Evolutionary conservation across 345 rosid species (phyloP), one percentile per base, ranked within the genome.

Genomic region (Eutrema yunnanense): DNA sequence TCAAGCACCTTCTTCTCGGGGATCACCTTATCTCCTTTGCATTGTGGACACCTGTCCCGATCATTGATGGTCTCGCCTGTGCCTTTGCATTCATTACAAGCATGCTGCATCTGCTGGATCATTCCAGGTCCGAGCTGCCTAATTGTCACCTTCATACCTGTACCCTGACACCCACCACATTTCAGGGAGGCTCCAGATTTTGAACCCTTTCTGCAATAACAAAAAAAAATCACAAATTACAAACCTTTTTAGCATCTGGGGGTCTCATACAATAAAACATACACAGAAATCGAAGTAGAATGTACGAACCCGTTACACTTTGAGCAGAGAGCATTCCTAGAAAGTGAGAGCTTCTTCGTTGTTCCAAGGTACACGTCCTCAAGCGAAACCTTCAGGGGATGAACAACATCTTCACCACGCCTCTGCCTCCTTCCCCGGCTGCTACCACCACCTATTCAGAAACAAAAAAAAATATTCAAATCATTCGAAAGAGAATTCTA

Each of bases 81-180:
- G 3, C 97, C 98, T 71, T 86, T 90, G 54, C 98, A 94, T n/a
- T 89, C 98, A 76, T 84, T 84, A 80, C 98, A 93, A 50, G 88
- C 80, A 30, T 89, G 97, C 60, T 93, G 98, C 96, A 89, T 84
- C 83, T 94, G 96, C 79, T 94, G 98, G 71, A 94, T 86, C 98
- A 94, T 91, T 14, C 88, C 85, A 22, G 97, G 98, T 14, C 98
- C 95, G 3, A 94, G 76, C 0, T 89, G 98, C 82, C 96, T 85
- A 36, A 86, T 86, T 0, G 98, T 75, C 13, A 89, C 91, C 81
- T 94, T 94, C 97, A 88, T 86, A 48, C 98, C 96, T 11, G 90
- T 62, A 2, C 98, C 98, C 62, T 89, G 83, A 69, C 98, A 93
- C 51, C 95, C 92, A 26, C 82, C 19, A 73, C 98, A 93, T 52